Evolutionary conservation across 768 basidiomycete genomes (phyloP), one percentile per base, ranked within the genome.

Genomic region (Wakefieldia striispora): DNA sequence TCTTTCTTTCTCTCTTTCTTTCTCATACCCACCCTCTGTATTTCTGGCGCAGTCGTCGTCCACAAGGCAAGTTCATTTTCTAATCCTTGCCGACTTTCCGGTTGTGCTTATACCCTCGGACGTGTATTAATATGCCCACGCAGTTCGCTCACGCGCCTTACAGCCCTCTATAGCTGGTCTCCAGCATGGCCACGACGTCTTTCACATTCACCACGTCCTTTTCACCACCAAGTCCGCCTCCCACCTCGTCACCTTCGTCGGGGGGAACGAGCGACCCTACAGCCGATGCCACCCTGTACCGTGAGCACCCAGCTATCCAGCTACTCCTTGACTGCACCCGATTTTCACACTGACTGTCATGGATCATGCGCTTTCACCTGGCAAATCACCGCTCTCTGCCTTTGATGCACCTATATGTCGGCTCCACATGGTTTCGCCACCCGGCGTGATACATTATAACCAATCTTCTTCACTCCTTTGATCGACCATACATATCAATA

Each of bases 221-320:
- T 35, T 16, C 51, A 13, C 4, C 51, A 13, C 4, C 39, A 20
- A 27, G 20, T n/a, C 3, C 44, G 4, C 3, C 29, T 1, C 16
- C 33, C 14, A 31, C 24, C 4, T 36, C 60, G 3, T 7, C 55
- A 12, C 33, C 36, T 20, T 13, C 49, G 6, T 29, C 36, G 10
- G 21, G 21, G 9, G 26, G 14, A 3, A 6, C 47, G 3, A 21
- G n/a, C 12, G 41, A 27, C n/a, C 26, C 57, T 6, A 43, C 59
- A 2, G 34, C 47, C 6, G 62, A 65, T 39, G 67, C 67, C 3
- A 55, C 58, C 17, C 26, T 67, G 45, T 67, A 67, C 43, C 43
- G 65, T 67, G 54, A 69, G 65, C 52, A 40, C 21, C 40, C 31
- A 27, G 33, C 35, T 20, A n/a, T 29, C 6, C 4, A 27, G 20